Evolutionary conservation across 169 alveolate species (phyloP), one percentile per base, ranked within the genome.

Genomic region (Eimeria zaria): DNA sequence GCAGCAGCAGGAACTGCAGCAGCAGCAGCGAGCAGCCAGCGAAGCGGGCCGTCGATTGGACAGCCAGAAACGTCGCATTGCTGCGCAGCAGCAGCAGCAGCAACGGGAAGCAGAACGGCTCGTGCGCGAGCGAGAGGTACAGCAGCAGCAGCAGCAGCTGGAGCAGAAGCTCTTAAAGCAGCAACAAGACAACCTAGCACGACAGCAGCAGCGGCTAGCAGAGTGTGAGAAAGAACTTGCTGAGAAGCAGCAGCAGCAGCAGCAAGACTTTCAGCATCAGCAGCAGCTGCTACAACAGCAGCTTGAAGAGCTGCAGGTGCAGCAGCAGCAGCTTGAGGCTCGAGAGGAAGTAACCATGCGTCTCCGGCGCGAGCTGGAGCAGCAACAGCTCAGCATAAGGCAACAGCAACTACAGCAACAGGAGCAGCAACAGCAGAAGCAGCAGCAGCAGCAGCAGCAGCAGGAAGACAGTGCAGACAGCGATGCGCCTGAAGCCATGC

Each of bases 261-360:
- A 81, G 48, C 90, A 81, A 27, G 73, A n/a, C 9, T 39, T 81
- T 1, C 73, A 81, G 69, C 73, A 81, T 14, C 73, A 81, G 90
- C 90, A 81, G 90, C 90, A 27, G 90, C 90, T 22, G 16, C 90
- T 81, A 73, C 90, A 48, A 73, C 90, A 81, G 90, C 73, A 81
- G 73, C 90, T 27, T 36, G 33, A 48, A 39, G 71, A 81, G 69
- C 51, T 81, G 48, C 73, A 81, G 90, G 4, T 36, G 71, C 90
- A 81, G 58, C 90, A 51, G 90, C 69, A 81, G 46, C 41, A 27
- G 67, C 90, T 81, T 12, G 71, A 69, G 16, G 71, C 5, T 46
- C 71, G 24, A 27, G 73, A 81, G 90, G 90, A 81, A 62, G 90
- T 51, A 6, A 27, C 71, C 11, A 20, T 46, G 71, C 48, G 51